Conservation (phyloP, 1,284 basidiomycete genomes). For the Butyriboletus appendiculatus region DNA sequence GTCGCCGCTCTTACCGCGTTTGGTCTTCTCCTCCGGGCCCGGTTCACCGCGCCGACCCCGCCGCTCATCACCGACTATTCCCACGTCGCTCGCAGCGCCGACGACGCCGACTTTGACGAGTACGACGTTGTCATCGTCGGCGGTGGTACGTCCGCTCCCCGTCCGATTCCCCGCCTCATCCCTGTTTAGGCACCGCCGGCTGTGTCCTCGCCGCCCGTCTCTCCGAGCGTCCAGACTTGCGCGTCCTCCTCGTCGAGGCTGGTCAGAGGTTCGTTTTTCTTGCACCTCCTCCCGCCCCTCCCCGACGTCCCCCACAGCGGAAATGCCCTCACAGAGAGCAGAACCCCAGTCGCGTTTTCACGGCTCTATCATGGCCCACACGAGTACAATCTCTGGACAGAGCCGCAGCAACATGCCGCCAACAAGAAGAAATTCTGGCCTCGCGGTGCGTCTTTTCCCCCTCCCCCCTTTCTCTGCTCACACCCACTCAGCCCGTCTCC, state of each 20-base stretch:
- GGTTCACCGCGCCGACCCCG: background rate
- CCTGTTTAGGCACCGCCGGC: conserved; percentile 59
- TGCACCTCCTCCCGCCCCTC: accelerated
- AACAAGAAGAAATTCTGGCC: conserved; percentile 57
- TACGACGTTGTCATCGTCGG: conserved; percentile 67
- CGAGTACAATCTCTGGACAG: conserved; percentile 56
- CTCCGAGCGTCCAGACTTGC: conserved; percentile 55
- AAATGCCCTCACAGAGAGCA: conserved; percentile 38
- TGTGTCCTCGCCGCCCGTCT: conserved; percentile 68
- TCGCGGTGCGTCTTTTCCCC: conserved; percentile 44
- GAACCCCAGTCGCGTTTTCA: conserved; percentile 43
- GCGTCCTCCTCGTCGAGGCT: conserved; percentile 65
- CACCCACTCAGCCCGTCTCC: conserved; percentile 50
- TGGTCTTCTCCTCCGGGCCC: conserved; percentile 6
- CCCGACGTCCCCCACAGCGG: conserved; percentile 17
- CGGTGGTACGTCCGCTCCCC: conserved; percentile 46
- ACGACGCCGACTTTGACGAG: conserved; percentile 32
- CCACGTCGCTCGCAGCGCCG: conserved; percentile 1
- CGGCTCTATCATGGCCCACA: conserved; percentile 43
- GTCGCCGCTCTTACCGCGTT: conserved; percentile 2
- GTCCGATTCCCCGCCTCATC: background rate
- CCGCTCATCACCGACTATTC: conserved; percentile 1
- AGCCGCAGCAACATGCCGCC: conserved; percentile 51
- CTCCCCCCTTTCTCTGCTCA: conserved; percentile 3
- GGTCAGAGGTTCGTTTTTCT: conserved; percentile 53